Percentiles rank a stretch among this genome's conserved stretches.
Evolutionary conservation across 176 grass and related monocot species (phyloP).

Genomic region (Zoysia pacifica): DNA sequence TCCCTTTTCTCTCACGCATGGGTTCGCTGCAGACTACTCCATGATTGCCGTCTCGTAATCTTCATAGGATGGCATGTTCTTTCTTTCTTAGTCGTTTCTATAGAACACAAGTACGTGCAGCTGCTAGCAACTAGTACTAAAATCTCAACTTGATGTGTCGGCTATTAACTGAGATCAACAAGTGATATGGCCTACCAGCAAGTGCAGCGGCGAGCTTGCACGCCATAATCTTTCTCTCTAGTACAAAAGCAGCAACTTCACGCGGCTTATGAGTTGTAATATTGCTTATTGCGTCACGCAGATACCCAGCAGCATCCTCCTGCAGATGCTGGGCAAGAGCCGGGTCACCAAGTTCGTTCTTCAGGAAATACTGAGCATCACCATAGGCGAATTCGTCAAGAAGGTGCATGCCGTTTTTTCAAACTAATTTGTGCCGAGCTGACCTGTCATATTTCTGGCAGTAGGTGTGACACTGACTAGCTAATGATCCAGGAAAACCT

Average conservation of each 20-base stretch:
- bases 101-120: constrained; percentile 27
- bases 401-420: constrained; percentile 52
- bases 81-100: neutral
- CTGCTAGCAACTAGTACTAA: constrained; percentile 21
- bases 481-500: constrained; percentile 52
- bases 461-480: constrained; percentile 1
- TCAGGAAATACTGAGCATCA: constrained; percentile 66
- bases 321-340: constrained; percentile 72
- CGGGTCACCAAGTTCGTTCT: constrained; percentile 77
- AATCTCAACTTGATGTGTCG: constrained; percentile 36
- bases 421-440: neutral
- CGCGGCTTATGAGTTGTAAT: neutral
- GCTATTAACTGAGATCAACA: constrained; percentile 35
- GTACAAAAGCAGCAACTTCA: neutral
- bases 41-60: neutral
- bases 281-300: constrained; percentile 30
- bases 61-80: neutral
- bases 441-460: neutral
- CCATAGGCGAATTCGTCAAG: constrained; percentile 62
- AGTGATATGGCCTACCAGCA: constrained; percentile 12
- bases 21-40: no score
- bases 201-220: constrained; percentile 23
- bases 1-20: constrained; percentile 32
- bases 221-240: constrained; percentile 12
- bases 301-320: constrained; percentile 70